A percentile compares a stretch with the other conserved stretches of the same genome.
phyloP scores from a whole-genome alignment of 2,329 filamentous ascomycete genomes.

The Paramyrothecium sp. region DNA sequence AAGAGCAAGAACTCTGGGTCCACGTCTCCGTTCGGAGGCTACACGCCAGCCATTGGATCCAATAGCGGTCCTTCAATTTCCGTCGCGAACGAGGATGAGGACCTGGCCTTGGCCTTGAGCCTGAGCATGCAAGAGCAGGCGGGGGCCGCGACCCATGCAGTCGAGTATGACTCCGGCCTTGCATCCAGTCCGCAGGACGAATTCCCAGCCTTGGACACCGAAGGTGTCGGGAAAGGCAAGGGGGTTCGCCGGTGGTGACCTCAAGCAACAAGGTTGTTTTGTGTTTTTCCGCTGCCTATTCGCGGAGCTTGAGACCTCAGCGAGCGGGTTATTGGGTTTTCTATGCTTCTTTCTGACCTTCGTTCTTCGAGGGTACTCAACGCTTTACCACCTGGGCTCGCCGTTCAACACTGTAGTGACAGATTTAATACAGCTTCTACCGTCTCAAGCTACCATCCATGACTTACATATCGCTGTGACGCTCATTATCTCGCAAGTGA shows the following conservation, averaged over 20 bases:
- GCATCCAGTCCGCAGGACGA: conserved; percentile 24
- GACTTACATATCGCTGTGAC: no score
- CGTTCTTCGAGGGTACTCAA: not conserved
- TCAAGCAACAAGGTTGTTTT: not conserved
- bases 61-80: conserved; percentile 13
- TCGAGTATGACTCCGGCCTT: not conserved
- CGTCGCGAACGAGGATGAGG: conserved; percentile 42
- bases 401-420: not conserved
- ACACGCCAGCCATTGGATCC: conserved; percentile 30
- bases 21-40: conserved; percentile 33
- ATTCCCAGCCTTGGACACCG: conserved; percentile 37
- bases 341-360: not conserved
- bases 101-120: conserved; percentile 58
- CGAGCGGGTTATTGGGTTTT: not conserved
- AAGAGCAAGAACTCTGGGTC: conserved; percentile 35
- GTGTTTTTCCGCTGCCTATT: not conserved
- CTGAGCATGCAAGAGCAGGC: conserved; percentile 59
- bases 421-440: not conserved
- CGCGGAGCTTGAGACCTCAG: not conserved
- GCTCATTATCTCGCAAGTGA: no score
- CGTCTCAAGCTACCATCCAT: not conserved
- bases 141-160: conserved; percentile 12
- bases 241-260: conserved; percentile 25
- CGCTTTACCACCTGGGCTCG: not conserved
- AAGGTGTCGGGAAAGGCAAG: conserved; percentile 45